Conservation (phyloP, 208 protist species). For the Trypanosoma lewisi region DNA sequence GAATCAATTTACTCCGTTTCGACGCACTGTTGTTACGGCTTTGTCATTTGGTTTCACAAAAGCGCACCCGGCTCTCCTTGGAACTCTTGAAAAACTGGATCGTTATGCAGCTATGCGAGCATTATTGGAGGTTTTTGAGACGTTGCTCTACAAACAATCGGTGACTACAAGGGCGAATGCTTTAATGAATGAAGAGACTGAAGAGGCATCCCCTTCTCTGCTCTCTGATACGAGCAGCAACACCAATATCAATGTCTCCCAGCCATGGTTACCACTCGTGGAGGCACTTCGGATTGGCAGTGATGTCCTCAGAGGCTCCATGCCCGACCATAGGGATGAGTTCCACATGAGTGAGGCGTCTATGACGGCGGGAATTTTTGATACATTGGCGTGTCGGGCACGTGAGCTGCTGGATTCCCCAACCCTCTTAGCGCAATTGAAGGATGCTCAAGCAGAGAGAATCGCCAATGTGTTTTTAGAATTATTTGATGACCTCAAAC, state of each 20-base stretch:
- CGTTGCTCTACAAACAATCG: slow-evolving; percentile 26
- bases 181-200: slow-evolving; percentile 4
- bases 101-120: slow-evolving; percentile 69
- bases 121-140: slow-evolving; percentile 59
- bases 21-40: slow-evolving; percentile 49
- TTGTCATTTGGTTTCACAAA: slow-evolving; percentile 41
- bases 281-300: slow-evolving; percentile 23
- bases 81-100: slow-evolving; percentile 42
- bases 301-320: slow-evolving; percentile 14
- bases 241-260: background rate
- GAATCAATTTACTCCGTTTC: slow-evolving; percentile 59
- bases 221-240: background rate
- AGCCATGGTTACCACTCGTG: slow-evolving; percentile 17
- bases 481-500: slow-evolving; percentile 12
- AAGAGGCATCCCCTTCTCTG: slow-evolving; percentile 2
- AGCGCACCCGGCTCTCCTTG: slow-evolving; percentile 46
- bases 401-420: slow-evolving; percentile 37
- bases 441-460: slow-evolving; percentile 5
- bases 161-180: slow-evolving; percentile 5
- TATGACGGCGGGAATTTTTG: slow-evolving; percentile 73
- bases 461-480: slow-evolving; percentile 17
- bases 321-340: background rate
- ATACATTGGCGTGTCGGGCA: slow-evolving; percentile 52
- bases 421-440: slow-evolving; percentile 4
- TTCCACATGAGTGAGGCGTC: slow-evolving; percentile 5